Base-by-base conservation (phyloP, 768 basidiomycete genomes). In the Termitomyces sp. region DNA sequence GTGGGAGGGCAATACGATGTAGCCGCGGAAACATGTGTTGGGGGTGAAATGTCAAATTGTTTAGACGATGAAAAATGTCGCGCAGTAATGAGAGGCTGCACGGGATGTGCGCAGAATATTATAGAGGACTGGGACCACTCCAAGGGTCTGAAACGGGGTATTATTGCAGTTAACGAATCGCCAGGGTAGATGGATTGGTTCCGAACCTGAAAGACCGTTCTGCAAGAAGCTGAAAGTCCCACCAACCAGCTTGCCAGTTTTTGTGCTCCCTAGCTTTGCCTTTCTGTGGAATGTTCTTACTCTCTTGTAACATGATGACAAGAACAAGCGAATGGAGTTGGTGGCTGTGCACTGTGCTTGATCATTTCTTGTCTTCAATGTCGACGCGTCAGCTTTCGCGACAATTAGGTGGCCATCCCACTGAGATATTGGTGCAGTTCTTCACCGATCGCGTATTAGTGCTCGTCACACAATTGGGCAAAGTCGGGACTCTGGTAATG, bases 391-490 rank as follows among this genome's bases (percentile, higher is more conserved):
- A 86, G 55, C 68, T 77, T 22, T 76, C 78, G 9, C 73, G 77
- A 38, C 65, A 75, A 5, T 62, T 94, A 11, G 66, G 80, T 43
- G 88, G 82, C 12, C 70, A 76, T 12, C 70, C 66, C 17, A 97
- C 92, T 2, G 85, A 95, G 53, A 71, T 97, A 15, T 60, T 94
- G 44, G 66, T 95, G 7, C 93, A 97, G 63, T 73, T 75, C 0
- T 98, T 83, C 66, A 79, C 81, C 51, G 95, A 98, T 71, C 80
- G 92, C 24, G 74, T 83, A 12, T 74, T 98, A 19, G 85, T 97
- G n/a, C 75, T 97, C 22, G 77, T 98, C 51, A 94, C 93, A 1
- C 95, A 98, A 69, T 67, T 92, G 58, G 90, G 90, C 38, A 95
- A 93, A 80, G 87, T 96, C 12, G 95, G 95, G 54, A 84, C 79